Evolutionary conservation across 257 asterid genomes (phyloP).

Genomic region (Solanum boliviense): DNA sequence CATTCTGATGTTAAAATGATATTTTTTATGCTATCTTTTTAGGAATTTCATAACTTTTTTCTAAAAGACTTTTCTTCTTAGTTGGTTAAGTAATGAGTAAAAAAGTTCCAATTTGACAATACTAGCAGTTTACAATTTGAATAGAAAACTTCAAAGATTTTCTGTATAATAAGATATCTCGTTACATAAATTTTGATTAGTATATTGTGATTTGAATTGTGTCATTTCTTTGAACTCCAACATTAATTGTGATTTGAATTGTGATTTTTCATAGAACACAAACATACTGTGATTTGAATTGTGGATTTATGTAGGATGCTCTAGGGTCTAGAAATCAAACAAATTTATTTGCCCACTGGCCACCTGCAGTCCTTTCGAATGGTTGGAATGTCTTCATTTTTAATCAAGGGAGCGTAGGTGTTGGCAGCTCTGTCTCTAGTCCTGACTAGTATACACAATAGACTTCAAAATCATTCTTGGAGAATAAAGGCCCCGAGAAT

Average conservation of each 20-base stretch:
- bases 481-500: not conserved
- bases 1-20: not conserved
- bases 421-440: not conserved
- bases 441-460: not conserved
- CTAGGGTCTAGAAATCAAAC: not conserved
- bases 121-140: not conserved
- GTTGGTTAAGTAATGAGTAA: not conserved
- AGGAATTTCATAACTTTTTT: not conserved
- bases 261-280: not conserved
- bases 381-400: not conserved
- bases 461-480: not conserved
- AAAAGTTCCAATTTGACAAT: not conserved
- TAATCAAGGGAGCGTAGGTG: not conserved
- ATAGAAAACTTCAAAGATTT: not conserved
- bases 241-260: too few relatives aligned
- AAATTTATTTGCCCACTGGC: not conserved
- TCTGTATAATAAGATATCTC: too few relatives aligned
- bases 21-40: not conserved
- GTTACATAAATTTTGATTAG: not conserved
- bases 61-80: not conserved
- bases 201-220: not conserved
- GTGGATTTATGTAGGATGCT: not conserved
- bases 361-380: not conserved
- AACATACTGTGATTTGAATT: not conserved
- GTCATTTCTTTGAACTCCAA: not conserved